Base-by-base conservation (phyloP, 192 early-diverging fungal species). In the Backusella tarrabulga region DNA sequence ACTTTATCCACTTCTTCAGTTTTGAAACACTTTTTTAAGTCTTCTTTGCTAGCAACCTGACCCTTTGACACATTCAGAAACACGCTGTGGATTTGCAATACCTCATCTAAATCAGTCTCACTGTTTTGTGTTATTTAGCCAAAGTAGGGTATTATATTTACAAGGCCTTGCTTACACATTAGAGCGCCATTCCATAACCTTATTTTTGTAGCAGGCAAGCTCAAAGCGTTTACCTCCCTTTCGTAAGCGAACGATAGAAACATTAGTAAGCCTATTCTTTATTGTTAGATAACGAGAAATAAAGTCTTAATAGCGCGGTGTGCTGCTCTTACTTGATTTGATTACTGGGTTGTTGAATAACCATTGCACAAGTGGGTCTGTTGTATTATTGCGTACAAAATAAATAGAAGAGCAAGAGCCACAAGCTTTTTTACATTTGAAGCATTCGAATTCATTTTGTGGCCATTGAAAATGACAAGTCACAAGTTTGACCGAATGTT, bases 181-280 rank as follows among this genome's bases (percentile, higher is more conserved):
- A 26, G 87, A 95, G 46, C 97, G 87, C 96, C 96, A 98, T 84
- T 99, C 97, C 73, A 94, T 84, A 38, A 98, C 97, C 83, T 99
- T 99, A 88, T 99, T 99, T 82, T 98, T 98, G 86, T 99, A 99
- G 83, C 95, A 98, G 12, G 98, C 98, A 46, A 99, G 90, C 81
- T 99, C 98, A 76, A 99, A 99, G 38, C 98, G 91, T 83, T 97
- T 98, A 46, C 98, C 98, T 35, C 96, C 97, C 85, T 97, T 98
- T 77, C 94, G 93, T 73, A 98, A 85, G 50, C 96, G 94, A 19
- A 99, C 98, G 42, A 98, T 82, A 8, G 97, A 97, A 66, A 99
- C 97, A 80, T 99, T 99, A 63, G 98, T 98, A 54, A 99, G 86
- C 68, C 92, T 93, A 77, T n/a, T 6, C 11, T 44, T 15, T 34